Evolutionary conservation across 805 yeast species (phyloP).

Genomic region (Hanseniaspora lachancei): DNA sequence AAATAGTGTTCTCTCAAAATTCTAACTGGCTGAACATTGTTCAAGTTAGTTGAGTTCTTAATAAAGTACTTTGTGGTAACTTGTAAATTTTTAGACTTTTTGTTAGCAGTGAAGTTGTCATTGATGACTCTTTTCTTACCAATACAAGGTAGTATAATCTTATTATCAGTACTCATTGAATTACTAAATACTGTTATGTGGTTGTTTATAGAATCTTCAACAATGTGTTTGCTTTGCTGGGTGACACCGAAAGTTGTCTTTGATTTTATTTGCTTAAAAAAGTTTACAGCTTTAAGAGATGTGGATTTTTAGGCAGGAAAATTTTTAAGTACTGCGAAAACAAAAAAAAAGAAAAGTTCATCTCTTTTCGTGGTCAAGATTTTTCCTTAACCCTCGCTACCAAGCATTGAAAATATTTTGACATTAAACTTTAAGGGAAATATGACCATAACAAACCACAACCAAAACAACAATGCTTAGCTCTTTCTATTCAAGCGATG

Average conservation of each 20-base stretch:
- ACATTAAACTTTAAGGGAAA: neutral
- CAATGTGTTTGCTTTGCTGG: too few relatives aligned
- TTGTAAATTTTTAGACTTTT: slow-evolving; percentile 1
- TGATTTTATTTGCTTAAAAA: too few relatives aligned
- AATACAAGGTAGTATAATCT: neutral
- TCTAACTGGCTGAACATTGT: slow-evolving; percentile 33
- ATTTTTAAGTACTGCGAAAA: neutral
- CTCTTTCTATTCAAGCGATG: neutral
- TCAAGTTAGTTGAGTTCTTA: neutral
- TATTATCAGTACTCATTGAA: neutral
- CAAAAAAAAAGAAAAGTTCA: neutral
- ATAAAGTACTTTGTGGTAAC: slow-evolving; percentile 11
- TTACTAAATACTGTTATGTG: too few relatives aligned
- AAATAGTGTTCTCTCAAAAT: slow-evolving; percentile 89
- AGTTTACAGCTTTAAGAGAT: too few relatives aligned
- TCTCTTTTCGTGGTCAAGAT: neutral
- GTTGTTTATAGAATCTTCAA: too few relatives aligned
- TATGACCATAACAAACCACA: neutral
- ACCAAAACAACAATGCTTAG: neutral
- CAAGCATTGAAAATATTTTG: neutral
- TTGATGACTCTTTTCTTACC: slow-evolving; percentile 11
- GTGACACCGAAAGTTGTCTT: too few relatives aligned
- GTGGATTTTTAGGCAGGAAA: neutral
- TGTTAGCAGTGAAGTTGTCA: neutral
- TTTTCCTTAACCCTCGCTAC: neutral